Evolutionary conservation across 2,329 filamentous ascomycete species (phyloP).

Genomic region (Tolypocladium paradoxum): DNA sequence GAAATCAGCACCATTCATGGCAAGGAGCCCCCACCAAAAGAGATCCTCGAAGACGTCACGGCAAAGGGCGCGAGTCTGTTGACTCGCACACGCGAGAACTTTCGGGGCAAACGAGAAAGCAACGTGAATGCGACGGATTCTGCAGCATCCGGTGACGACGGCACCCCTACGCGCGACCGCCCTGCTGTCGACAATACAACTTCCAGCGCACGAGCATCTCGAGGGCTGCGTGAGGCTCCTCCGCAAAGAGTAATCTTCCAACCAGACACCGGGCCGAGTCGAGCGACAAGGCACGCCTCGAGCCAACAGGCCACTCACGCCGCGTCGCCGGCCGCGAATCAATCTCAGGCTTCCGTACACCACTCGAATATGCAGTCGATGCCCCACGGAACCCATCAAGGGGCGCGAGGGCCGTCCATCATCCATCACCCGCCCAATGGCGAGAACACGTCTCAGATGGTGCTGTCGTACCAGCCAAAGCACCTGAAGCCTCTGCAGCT

Average conservation of each 20-base stretch:
- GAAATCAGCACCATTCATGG: slow-evolving; percentile 71
- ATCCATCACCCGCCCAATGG: slow-evolving; percentile 41
- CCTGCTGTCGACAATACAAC: slow-evolving; percentile 35
- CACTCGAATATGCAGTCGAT: slow-evolving; percentile 20
- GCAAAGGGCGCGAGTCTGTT: slow-evolving; percentile 76
- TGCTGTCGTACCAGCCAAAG: slow-evolving; percentile 61
- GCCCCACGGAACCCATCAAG: slow-evolving; percentile 16
- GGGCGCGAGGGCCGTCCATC: slow-evolving; percentile 31
- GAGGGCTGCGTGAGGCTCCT: slow-evolving; percentile 69
- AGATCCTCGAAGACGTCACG: slow-evolving; percentile 79
- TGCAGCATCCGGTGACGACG: slow-evolving; percentile 49
- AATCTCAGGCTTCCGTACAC: slow-evolving; percentile 19
- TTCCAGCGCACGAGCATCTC: slow-evolving; percentile 46
- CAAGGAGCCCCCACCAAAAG: slow-evolving; percentile 74
- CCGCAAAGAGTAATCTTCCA: slow-evolving; percentile 78
- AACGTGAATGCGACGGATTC: slow-evolving; percentile 44
- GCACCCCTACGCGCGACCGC: slow-evolving; percentile 45
- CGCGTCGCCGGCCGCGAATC: slow-evolving; percentile 15
- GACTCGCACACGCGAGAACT: slow-evolving; percentile 70
- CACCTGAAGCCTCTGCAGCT: slow-evolving; percentile 53
- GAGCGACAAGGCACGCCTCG: slow-evolving; percentile 50
- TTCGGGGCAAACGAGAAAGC: slow-evolving; percentile 36
- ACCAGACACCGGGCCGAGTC: slow-evolving; percentile 58
- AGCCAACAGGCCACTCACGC: slow-evolving; percentile 27
- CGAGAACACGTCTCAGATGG: slow-evolving; percentile 47